Evolutionary conservation across 1,284 basidiomycete species (phyloP).

Genomic region (Schizophyllum amplum): DNA sequence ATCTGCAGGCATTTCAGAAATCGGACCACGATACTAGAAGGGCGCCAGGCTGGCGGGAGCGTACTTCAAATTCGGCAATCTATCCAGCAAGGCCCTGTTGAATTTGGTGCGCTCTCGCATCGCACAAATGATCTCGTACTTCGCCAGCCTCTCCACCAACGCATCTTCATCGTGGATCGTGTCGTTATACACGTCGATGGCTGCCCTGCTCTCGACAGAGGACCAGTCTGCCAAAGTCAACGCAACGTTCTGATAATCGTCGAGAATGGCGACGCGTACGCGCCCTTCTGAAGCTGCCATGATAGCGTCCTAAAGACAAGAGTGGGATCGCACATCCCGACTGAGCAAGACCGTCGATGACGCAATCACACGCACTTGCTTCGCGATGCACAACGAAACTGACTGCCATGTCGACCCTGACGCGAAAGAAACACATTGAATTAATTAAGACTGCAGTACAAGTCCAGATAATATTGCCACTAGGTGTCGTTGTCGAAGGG

Average conservation of each 20-base stretch:
- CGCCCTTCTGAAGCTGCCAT: conserved; percentile 5
- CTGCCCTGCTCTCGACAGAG: conserved; percentile 26
- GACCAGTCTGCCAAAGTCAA: conserved; percentile 46
- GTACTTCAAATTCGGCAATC: conserved; percentile 47
- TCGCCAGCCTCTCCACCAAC: conserved; percentile 39
- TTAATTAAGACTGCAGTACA: conserved; percentile 2
- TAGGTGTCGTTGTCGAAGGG: conserved; percentile 56
- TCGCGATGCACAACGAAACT: too few relatives aligned
- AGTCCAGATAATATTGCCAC: conserved; percentile 8
- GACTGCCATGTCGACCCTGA: neutral
- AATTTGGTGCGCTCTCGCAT: conserved; percentile 66
- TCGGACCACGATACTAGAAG: too few relatives aligned
- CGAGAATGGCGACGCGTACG: conserved; percentile 43
- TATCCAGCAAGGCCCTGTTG: conserved; percentile 36
- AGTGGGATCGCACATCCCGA: too few relatives aligned
- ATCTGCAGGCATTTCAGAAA: conserved; percentile 16
- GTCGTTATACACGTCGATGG: conserved; percentile 41
- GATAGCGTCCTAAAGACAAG: too few relatives aligned
- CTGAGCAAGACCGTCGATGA: neutral
- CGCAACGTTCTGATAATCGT: conserved; percentile 55
- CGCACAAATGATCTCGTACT: conserved; percentile 52
- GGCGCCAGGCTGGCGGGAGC: too few relatives aligned
- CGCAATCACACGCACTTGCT: neutral
- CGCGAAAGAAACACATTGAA: conserved; percentile 7
- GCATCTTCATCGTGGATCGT: conserved; percentile 43